Evolutionary conservation across 305 asterid genomes (phyloP), one percentile per base, ranked within the genome.

Genomic region (Andrographis paniculata): DNA sequence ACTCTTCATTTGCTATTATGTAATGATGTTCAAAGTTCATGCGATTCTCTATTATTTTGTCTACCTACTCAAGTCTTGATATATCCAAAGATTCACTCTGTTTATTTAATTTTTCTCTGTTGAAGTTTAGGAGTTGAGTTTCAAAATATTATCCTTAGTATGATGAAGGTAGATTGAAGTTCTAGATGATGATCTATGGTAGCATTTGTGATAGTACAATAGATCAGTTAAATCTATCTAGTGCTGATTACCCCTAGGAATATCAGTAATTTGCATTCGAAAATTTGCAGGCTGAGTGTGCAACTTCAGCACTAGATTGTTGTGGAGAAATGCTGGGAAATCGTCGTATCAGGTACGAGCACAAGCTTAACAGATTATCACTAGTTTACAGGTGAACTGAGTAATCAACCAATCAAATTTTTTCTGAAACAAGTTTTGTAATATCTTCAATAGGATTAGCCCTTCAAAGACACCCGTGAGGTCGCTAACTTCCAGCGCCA

Each of bases 391-490:
- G 37, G 21, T 14, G 17, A 15, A 2, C 20, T 16, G 3, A 42
- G 17, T 17, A 9, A 11, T 13, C 49, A 2, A 3, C 9, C 14
- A 18, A 17, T 18, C 8, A 4, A 18, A 9, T 5, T 44, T 1
- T 4, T 1, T 44, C 30, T 3, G 8, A 24, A 24, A 24, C 6
- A 40, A 7, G 5, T 4, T 40, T 40, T 6, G 7, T 9, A 40
- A 4, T 40, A n/a, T 40, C 1, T 4, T 5, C 17, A 2, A 10
- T 44, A 44, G 49, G 49, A 20, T 44, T 1, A 44, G 49, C 14
- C 49, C 49, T 2, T 44, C 49, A 14, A 44, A 44, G 49, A 44
- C 27, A 19, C 49, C 49, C 3, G 49, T 44, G 30, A 44, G 49
- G 49, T 30, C 49, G 20, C 5, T 24, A 8, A 24, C 30, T 24